Conservation (phyloP, 148 eudicot genomes). For the Selenicereus undatus region DNA sequence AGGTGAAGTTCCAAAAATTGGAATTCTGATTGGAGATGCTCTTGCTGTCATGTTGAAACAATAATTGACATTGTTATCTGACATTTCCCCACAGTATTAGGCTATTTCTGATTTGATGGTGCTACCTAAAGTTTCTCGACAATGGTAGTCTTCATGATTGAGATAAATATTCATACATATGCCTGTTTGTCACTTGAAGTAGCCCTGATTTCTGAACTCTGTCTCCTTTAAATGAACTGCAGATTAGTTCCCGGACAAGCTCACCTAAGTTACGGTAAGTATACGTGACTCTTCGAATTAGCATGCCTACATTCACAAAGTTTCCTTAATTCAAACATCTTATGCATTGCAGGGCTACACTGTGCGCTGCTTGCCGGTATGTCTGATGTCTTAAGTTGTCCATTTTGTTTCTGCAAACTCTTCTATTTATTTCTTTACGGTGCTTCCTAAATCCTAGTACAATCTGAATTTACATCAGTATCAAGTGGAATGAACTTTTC, state of each 20-base stretch:
- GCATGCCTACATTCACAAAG: not conserved
- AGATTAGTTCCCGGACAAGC: constrained; percentile 95
- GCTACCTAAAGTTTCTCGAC: not conserved
- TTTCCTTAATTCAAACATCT: constrained; percentile 8
- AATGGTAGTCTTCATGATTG: not conserved
- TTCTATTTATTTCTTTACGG: not conserved
- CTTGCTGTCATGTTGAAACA: not conserved
- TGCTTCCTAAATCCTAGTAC: not conserved
- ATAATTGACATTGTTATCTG: not conserved
- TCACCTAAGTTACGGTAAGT: constrained; percentile 88
- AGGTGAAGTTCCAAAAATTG: no score
- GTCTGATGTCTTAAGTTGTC: constrained; percentile 15
- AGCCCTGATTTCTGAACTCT: constrained; percentile 4
- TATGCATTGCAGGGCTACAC: constrained; percentile 62
- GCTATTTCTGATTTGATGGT: no score
- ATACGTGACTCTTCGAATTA: not conserved
- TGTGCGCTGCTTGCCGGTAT: constrained; percentile 96
- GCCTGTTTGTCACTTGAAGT: not conserved
- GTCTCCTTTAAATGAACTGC: constrained; percentile 17
- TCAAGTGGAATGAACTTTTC: not conserved
- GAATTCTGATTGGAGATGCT: no score
- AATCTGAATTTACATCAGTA: not conserved
- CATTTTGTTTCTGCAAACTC: not conserved
- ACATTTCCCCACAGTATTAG: not conserved
- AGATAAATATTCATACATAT: not conserved